Evolutionary conservation across 805 yeast species (phyloP).

Genomic region (Ogataea glucozyma): DNA sequence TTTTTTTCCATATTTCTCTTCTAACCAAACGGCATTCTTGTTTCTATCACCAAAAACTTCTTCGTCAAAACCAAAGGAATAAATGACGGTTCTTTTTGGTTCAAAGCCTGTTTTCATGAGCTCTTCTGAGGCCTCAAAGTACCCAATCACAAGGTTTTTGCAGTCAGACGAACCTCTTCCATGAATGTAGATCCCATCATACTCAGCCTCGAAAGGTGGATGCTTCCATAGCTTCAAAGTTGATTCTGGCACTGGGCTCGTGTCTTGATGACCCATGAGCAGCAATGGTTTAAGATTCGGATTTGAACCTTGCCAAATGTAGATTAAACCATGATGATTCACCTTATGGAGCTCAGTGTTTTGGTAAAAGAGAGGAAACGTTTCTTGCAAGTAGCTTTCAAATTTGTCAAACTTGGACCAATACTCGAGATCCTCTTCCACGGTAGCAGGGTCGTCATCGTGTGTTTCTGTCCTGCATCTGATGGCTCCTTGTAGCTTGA

Average conservation of each 20-base stretch:
- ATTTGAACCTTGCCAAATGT: constrained; percentile 60
- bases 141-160: constrained; percentile 62
- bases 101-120: constrained; percentile 50
- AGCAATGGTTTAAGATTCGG: constrained; percentile 57
- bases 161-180: constrained; percentile 80
- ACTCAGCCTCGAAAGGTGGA: constrained; percentile 64
- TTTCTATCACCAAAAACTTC: constrained; percentile 59
- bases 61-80: constrained; percentile 77
- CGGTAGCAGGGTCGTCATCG: constrained; percentile 44
- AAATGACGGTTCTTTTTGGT: constrained; percentile 62
- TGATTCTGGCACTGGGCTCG: constrained; percentile 68
- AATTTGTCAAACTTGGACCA: constrained; percentile 52
- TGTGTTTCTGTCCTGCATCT: constrained; percentile 48
- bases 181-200: constrained; percentile 62
- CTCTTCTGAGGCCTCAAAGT: constrained; percentile 61
- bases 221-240: constrained; percentile 60
- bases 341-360: constrained; percentile 53
- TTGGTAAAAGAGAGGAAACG: constrained; percentile 56
- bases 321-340: constrained; percentile 61
- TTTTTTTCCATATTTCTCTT: constrained; percentile 55
- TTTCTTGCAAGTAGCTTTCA: constrained; percentile 50
- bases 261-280: constrained; percentile 75
- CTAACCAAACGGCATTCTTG: constrained; percentile 45
- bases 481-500: constrained; percentile 48
- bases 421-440: constrained; percentile 50